Conservation (phyloP, 495 filamentous ascomycete genomes). For the Trichocladium uniseriatum region DNA sequence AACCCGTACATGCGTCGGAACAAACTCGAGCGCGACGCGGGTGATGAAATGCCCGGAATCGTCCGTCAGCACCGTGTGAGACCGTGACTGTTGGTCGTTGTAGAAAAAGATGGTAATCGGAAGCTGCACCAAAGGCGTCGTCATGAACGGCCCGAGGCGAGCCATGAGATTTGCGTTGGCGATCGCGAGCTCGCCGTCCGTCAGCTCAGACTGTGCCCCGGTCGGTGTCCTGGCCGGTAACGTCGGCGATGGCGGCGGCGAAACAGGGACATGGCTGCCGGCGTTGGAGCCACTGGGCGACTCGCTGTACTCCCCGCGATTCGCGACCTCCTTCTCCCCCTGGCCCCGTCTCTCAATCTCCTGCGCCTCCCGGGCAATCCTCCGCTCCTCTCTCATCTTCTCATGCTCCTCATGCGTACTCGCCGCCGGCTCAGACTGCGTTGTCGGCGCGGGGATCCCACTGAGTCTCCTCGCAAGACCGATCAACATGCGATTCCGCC, state of each 20-base stretch:
- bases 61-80: slow-evolving; percentile 69
- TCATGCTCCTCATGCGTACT: slow-evolving; percentile 33
- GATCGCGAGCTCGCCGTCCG: slow-evolving; percentile 56
- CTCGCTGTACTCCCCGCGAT: slow-evolving; percentile 49
- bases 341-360: slow-evolving; percentile 62
- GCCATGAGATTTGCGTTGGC: slow-evolving; percentile 84
- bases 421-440: slow-evolving; percentile 11
- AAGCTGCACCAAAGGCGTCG: slow-evolving; percentile 59
- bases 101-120: slow-evolving; percentile 91
- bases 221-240: slow-evolving; percentile 31
- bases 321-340: slow-evolving; percentile 60
- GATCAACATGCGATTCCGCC: slow-evolving; percentile 77
- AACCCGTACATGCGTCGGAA: slow-evolving; percentile 81
- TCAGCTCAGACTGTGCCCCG: slow-evolving; percentile 50
- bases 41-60: slow-evolving; percentile 78
- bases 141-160: slow-evolving; percentile 78
- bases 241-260: slow-evolving; percentile 27
- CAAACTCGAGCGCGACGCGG: slow-evolving; percentile 71
- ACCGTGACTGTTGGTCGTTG: slow-evolving; percentile 66
- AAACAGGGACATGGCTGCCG: slow-evolving; percentile 17
- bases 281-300: slow-evolving; percentile 21
- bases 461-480: slow-evolving; percentile 75
- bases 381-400: slow-evolving; percentile 44
- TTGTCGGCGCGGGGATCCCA: slow-evolving; percentile 63
- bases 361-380: slow-evolving; percentile 61